Base-by-base conservation (phyloP, 148 eudicot species). In the Oxyria digyna region DNA sequence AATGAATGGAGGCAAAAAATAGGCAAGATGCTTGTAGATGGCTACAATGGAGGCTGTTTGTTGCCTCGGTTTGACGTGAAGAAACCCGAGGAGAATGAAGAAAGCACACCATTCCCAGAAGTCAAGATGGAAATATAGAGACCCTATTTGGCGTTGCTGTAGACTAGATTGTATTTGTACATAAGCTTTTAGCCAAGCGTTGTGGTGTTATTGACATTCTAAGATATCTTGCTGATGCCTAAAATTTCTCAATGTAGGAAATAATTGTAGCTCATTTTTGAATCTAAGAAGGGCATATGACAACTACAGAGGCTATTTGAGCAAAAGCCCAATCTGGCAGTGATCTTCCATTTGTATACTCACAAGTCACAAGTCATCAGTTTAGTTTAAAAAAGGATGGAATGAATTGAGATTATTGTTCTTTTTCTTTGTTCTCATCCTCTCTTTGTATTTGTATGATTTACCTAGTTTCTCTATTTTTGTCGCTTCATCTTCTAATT, bases 1-100 rank as follows among this genome's bases (percentile, higher is more conserved):
- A 78, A 86, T 8, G 99, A 95, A 43, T 95, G 99, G 99, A 84
- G 81, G 72, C 80, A 85, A 12, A 95, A 88, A 73, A 95, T 95
- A 26, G 91, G 80, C 63, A 88, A 76, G 79, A 73, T 84, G 73
- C 93, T 95, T 57, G 69, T 82, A 72, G 81, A 85, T 62, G 99
- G 99, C 8, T 88, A 81, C 71, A 81, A 80, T 65, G 88, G 99
- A 72, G 99, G 99, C 68, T 73, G 71, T 38, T 69, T 95, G 38
- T 79, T 88, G 23, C 67, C 79, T 8, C 38, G 75, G 33, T 71
- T 71, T 71, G 75, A 84, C 65, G 83, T 86, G 0, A 31, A 59
- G 65, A 59, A 59, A 14, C 75, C 73, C 26, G 65, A 35, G 13
- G 91, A 87, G 32, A 71, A 52, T 66, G 68, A 80, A 69, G 68